Percentiles rank a stretch among this genome's conserved stretches.
phyloP scores from a whole-genome alignment of 352 stramenopile species.

The Phytophthora europaea region DNA sequence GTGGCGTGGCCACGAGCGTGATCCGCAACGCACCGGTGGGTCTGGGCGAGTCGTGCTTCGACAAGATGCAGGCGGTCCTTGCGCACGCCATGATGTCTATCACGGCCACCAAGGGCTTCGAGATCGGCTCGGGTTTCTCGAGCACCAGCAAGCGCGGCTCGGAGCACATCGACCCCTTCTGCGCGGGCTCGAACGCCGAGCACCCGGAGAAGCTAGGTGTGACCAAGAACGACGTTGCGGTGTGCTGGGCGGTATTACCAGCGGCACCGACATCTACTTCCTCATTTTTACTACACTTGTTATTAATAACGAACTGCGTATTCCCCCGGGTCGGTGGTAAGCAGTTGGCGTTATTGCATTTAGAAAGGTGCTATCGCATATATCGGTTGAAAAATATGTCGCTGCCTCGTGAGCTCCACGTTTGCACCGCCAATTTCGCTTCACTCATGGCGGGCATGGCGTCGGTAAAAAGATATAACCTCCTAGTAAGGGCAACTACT shows the following conservation, averaged over 20 bases:
- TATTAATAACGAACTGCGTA: too few relatives aligned
- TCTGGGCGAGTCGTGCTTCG: constrained; percentile 98
- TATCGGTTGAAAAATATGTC: too few relatives aligned
- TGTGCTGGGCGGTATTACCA: constrained; percentile 99
- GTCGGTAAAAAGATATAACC: too few relatives aligned
- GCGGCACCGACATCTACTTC: constrained; percentile 98
- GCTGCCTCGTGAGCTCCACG: too few relatives aligned
- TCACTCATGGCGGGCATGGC: too few relatives aligned
- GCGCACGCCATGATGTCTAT: constrained; percentile 99
- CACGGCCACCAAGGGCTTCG: constrained; percentile 99
- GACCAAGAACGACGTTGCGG: constrained; percentile 93
- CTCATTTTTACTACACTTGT: too few relatives aligned
- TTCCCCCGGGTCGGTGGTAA: too few relatives aligned
- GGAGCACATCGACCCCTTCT: constrained; percentile 99
- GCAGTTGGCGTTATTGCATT: too few relatives aligned
- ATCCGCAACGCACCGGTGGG: constrained; percentile 97
- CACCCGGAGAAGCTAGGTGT: constrained; percentile 72
- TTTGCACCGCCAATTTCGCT: too few relatives aligned
- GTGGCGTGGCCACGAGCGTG: constrained; percentile 97
- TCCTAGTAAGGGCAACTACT: too few relatives aligned
- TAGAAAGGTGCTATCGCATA: too few relatives aligned
- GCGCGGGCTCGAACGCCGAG: constrained; percentile 46
- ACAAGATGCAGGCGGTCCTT: constrained; percentile 99
- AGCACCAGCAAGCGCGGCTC: constrained; percentile 97
- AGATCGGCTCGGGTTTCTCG: constrained; percentile 96